Base-by-base conservation (phyloP, 495 filamentous ascomycete genomes). In the Glonium stellatum region DNA sequence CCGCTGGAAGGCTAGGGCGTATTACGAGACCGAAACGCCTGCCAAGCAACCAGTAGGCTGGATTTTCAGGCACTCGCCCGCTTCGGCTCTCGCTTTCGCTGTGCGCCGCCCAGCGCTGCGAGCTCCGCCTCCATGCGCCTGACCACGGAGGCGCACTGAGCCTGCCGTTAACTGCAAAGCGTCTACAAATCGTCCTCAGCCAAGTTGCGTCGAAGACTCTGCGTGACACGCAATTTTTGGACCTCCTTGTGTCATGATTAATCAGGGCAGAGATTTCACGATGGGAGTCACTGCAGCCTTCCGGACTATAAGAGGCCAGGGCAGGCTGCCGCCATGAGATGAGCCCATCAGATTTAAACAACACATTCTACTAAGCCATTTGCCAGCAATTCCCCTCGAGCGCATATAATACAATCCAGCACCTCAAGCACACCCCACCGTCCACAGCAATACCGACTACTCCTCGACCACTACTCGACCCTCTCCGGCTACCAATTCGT, bases 101-200 rank as follows among this genome's bases (percentile, higher is more conserved):
- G n/a, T n/a, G n/a, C n/a, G n/a, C n/a, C n/a, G n/a, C n/a, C n/a
- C n/a, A n/a, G n/a, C n/a, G n/a, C 27, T 31, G 6, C 27, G 27
- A 3, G 39, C 39, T 44, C 10, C 18, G 21, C 55, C 37, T 49
- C 18, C 10, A 44, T 11, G 39, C 39, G 18, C 39, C 39, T 44
- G 39, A 44, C 39, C 39, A 18, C 39, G 39, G 39, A 2, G 4
- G 12, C 39, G 39, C 39, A 18, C 39, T 4, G 8, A 11, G 54
- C 37, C 31, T 63, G 60, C 61, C 61, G 66, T 68, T 68, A 70
- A 70, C 68, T 68, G 68, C 63, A 68, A 70, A 65, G 68, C 55
- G 57, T 41, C 48, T 8, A 11, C 48, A 25, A 15, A 15, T 36
- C 13, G 34, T 19, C 10, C 52, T 55, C 52, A 42, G 18, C 34